These are phyloP conservation scores for Stentor roeselii DNA, from an alignment of 73 alveolate genomes.

Conservation along the genomic window DNA sequence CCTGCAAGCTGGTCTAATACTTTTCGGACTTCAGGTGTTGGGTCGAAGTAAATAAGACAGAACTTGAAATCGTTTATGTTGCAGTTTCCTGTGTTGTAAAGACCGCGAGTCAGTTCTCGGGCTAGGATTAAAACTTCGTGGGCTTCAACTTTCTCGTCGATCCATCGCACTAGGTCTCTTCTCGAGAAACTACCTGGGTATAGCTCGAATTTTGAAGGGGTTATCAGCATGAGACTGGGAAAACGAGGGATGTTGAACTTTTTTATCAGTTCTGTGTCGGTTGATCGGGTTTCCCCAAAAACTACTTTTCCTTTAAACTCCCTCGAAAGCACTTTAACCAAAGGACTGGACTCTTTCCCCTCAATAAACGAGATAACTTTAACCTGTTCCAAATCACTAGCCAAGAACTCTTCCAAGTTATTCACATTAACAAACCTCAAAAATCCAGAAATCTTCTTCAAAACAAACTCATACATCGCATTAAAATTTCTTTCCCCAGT, in stretches of 20 bases:
- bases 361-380: slow-evolving; percentile 90
- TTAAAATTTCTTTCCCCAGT: slow-evolving; percentile 71
- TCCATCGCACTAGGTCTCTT: not conserved
- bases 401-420: slow-evolving; percentile 82
- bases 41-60: not conserved
- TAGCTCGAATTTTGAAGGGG: slow-evolving; percentile 20
- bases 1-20: not conserved
- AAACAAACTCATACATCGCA: slow-evolving; percentile 78
- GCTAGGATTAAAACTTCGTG: not conserved
- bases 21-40: not conserved
- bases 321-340: slow-evolving; percentile 87
- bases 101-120: not conserved
- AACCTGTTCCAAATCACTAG: slow-evolving; percentile 64
- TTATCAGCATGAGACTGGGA: slow-evolving; percentile 84
- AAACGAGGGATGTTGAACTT: slow-evolving; percentile 66
- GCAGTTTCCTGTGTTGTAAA: not conserved
- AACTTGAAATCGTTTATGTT: not conserved
- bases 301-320: slow-evolving; percentile 76
- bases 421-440: slow-evolving; percentile 84
- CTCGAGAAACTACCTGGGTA: not conserved
- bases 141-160: not conserved
- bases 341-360: slow-evolving; percentile 89
- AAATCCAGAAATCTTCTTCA: slow-evolving; percentile 80
- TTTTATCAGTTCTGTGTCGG: slow-evolving; percentile 65
- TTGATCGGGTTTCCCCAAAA: slow-evolving; percentile 89